Evolutionary conservation across 2,329 filamentous ascomycete species (phyloP), one percentile per base, ranked within the genome.

Genomic region (Ophiostoma perfectum): DNA sequence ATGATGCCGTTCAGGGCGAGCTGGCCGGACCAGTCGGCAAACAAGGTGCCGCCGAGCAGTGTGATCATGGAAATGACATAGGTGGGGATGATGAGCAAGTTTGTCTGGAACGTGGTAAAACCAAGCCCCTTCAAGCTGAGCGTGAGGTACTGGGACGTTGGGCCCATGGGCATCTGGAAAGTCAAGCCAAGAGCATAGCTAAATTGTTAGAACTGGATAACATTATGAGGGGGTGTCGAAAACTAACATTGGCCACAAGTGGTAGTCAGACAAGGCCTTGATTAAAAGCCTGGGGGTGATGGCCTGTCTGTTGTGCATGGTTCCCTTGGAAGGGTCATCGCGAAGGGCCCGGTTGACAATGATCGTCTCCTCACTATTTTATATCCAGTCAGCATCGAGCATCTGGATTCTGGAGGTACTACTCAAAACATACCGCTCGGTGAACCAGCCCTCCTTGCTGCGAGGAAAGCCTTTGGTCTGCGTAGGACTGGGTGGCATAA

Each of bases 41-140:
- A 52, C 47, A 80, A 79, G 4, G 78, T 78, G 8, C 80, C 70
- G 0, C 67, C 68, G 5, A 80, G 71, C 76, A 78, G 78, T 42
- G 75, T 77, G 44, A 79, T 73, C 16, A 78, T 78, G 68, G 76
- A 76, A 7, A 71, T 65, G 62, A 80, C 76, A 0, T 77, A 78
- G 62, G 79, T 81, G 0, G 85, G 83, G n/a, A 90, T 89, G 1
- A 83, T 82, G 8, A 90, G 80, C 44, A 90, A 75, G 73, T 89
- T 90, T 1, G 86, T 82, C 38, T 85, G 77, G 75, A 90, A 88
- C 2, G 83, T 86, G 70, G 80, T 78, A 76, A 88, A 88, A 1
- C 82, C 87, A 0, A 89, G 78, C 1, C 79, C 77, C 62, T 82
- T 81, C 4, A 90, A 79, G 0, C 83, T 84, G 5, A 88, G 80